Percentiles rank a stretch among this genome's conserved stretches.
phyloP scores from a whole-genome alignment of 192 early-diverging fungal species.

The Linnemannia elongata region DNA sequence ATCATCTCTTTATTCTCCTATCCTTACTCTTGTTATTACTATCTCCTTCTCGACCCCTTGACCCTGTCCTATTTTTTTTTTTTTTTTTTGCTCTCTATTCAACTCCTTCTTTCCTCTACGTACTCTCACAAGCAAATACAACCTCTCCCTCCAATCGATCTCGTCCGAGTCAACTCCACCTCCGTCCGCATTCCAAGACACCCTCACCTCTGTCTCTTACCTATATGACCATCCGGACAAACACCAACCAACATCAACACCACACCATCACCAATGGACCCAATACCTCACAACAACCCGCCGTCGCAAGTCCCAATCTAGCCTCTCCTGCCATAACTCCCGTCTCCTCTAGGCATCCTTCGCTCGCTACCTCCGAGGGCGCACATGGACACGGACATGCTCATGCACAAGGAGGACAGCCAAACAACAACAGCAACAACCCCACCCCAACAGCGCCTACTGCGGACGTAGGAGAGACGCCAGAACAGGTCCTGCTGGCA shows the following conservation, averaged over 20 bases:
- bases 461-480: conserved; percentile 37
- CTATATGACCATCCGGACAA: conserved; percentile 43
- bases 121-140: background rate
- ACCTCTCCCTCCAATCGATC: background rate
- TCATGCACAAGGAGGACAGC: background rate
- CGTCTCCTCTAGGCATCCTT: background rate
- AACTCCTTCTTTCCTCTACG: background rate
- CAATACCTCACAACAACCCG: background rate
- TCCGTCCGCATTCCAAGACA: background rate
- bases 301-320: background rate
- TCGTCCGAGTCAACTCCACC: background rate
- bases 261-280: background rate
- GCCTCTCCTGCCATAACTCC: background rate
- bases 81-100: too few relatives aligned
- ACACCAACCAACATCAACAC: conserved; percentile 15
- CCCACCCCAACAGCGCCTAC: background rate
- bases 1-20: background rate
- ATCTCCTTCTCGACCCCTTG: too few relatives aligned
- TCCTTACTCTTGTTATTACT: background rate
- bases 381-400: too few relatives aligned
- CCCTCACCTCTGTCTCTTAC: background rate
- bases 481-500: conserved; percentile 63
- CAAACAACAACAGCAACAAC: background rate
- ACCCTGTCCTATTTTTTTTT: too few relatives aligned
- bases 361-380: background rate